Percentiles rank a stretch among this genome's conserved stretches.
Conservation (phyloP, 1,284 basidiomycete species). For the Puccinia horiana region DNA sequence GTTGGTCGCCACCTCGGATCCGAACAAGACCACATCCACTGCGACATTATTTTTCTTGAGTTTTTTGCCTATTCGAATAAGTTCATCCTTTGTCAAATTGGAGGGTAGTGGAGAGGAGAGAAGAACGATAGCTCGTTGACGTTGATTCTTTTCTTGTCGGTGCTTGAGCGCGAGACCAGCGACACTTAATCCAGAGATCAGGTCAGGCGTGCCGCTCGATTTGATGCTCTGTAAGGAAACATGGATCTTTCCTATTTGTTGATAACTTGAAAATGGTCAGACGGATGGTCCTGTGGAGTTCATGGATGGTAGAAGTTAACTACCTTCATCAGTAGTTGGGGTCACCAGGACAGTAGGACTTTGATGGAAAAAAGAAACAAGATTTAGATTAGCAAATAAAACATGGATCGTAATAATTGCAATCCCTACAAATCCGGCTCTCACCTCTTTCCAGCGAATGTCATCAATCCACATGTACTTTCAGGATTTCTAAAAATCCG, state of each 20-base stretch:
- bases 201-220: slow-evolving; percentile 18
- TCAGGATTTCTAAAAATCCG: slow-evolving; percentile 75
- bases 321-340: slow-evolving; percentile 68
- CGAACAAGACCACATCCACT: slow-evolving; percentile 81
- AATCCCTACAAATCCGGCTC: slow-evolving; percentile 56
- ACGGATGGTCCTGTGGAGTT: neutral
- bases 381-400: neutral
- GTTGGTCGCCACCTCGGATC: slow-evolving; percentile 59
- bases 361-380: neutral
- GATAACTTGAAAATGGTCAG: neutral
- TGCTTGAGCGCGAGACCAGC: slow-evolving; percentile 85
- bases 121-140: slow-evolving; percentile 91
- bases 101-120: slow-evolving; percentile 77
- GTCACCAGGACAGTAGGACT: slow-evolving; percentile 45
- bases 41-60: slow-evolving; percentile 99
- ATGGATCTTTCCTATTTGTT: slow-evolving; percentile 31
- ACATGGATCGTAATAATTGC: neutral
- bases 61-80: slow-evolving; percentile 88
- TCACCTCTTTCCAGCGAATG: slow-evolving; percentile 91
- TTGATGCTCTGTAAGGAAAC: slow-evolving; percentile 45
- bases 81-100: slow-evolving; percentile 61
- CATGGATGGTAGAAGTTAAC: slow-evolving; percentile 59
- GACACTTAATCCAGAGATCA: slow-evolving; percentile 49
- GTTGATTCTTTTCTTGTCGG: slow-evolving; percentile 95
- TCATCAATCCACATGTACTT: slow-evolving; percentile 95